Evolutionary conservation across 2,329 filamentous ascomycete species (phyloP).

Genomic region (Coccinonectria pachysandricola): DNA sequence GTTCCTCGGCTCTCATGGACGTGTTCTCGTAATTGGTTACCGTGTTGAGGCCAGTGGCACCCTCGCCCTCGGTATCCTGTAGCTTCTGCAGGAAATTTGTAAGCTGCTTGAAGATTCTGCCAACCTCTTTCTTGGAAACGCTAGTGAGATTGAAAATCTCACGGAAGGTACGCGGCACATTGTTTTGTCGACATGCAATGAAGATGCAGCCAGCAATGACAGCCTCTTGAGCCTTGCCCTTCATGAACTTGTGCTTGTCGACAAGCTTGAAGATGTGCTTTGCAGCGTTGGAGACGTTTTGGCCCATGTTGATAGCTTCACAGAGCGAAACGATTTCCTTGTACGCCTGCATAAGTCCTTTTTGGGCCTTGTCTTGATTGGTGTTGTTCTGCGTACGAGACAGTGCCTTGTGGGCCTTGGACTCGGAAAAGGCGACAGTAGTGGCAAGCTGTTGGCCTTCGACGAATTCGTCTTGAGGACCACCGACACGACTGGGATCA

Average conservation of each 20-base stretch:
- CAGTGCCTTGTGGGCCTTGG: constrained; percentile 60
- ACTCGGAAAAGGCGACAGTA: constrained; percentile 73
- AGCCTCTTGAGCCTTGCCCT: constrained; percentile 87
- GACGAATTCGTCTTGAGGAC: constrained; percentile 79
- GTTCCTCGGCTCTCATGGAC: constrained; percentile 70
- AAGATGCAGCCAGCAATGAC: constrained; percentile 96
- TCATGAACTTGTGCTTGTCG: constrained; percentile 86
- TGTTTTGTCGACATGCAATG: constrained; percentile 86
- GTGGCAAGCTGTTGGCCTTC: constrained; percentile 87
- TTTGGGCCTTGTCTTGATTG: constrained; percentile 72
- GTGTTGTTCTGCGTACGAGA: constrained; percentile 81
- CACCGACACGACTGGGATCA: constrained; percentile 95
- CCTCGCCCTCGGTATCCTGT: constrained; percentile 46
- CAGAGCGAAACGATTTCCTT: constrained; percentile 82
- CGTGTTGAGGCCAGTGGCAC: constrained; percentile 38
- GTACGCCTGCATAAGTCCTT: constrained; percentile 71
- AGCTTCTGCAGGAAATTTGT: constrained; percentile 77
- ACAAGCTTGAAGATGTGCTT: constrained; percentile 94
- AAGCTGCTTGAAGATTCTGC: constrained; percentile 84
- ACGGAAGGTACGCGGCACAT: constrained; percentile 78
- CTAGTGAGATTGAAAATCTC: constrained; percentile 91
- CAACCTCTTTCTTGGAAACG: constrained; percentile 95
- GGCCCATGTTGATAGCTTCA: constrained; percentile 72
- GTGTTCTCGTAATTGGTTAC: constrained; percentile 64
- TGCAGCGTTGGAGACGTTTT: constrained; percentile 74